These are phyloP conservation scores for Tetraselmis striata DNA, from an alignment of 139 green algal species.

Conservation along the genomic window DNA sequence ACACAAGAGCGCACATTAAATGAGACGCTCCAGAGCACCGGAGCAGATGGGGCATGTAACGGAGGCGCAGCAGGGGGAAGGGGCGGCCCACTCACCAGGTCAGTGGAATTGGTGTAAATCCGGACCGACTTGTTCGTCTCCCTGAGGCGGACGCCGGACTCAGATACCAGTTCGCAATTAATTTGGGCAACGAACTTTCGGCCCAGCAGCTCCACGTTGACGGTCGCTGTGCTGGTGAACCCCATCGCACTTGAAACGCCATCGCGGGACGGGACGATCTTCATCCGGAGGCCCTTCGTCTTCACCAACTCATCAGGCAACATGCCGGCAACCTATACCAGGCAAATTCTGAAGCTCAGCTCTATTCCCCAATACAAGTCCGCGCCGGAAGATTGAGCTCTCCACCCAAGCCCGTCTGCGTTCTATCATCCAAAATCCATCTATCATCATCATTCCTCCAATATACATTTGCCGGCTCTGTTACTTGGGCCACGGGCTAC, in stretches of 20 bases:
- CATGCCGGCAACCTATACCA: background rate
- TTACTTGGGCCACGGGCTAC: too few relatives aligned
- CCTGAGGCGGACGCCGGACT: background rate
- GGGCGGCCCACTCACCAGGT: background rate
- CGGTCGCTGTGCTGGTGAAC: background rate
- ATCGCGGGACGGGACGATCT: too few relatives aligned
- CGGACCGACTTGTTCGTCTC: conserved; percentile 10
- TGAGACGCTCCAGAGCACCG: background rate
- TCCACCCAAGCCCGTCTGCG: background rate
- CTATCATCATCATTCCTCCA: background rate
- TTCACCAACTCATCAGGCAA: background rate
- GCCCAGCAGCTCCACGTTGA: background rate
- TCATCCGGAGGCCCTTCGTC: background rate
- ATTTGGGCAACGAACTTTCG: background rate
- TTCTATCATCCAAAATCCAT: background rate
- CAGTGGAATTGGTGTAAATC: background rate
- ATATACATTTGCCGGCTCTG: too few relatives aligned
- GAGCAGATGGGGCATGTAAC: background rate
- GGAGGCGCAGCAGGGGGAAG: background rate
- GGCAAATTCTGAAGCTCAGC: background rate
- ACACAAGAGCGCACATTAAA: background rate
- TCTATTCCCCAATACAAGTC: too few relatives aligned
- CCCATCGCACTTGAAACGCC: background rate
- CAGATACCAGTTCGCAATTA: background rate
- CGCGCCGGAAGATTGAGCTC: too few relatives aligned